Conservation (phyloP, 371 early-diverging fungal genomes). For the Haplosporangium sp. region DNA sequence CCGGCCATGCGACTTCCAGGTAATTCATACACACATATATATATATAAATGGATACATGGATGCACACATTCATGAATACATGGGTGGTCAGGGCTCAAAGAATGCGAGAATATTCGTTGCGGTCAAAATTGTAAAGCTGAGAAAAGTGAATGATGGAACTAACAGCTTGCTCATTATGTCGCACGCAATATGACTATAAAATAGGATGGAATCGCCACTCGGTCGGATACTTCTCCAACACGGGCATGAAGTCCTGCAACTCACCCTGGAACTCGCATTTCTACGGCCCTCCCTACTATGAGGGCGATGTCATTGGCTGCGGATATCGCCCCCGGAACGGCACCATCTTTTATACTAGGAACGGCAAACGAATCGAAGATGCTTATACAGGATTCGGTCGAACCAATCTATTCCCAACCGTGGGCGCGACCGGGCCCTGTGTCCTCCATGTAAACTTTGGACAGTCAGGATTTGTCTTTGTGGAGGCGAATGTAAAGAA, state of each 20-base stretch:
- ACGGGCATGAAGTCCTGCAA: conserved; percentile 53
- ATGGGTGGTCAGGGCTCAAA: too few species aligned
- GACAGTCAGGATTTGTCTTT: conserved; percentile 69
- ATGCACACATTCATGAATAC: too few species aligned
- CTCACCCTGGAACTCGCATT: conserved; percentile 34
- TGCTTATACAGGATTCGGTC: conserved; percentile 45
- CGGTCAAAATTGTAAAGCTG: too few species aligned
- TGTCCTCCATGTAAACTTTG: conserved; percentile 56
- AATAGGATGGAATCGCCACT: conserved; percentile 65
- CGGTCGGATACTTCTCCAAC: conserved; percentile 56
- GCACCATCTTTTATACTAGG: conserved; percentile 59
- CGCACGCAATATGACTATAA: too few species aligned
- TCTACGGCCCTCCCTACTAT: conserved; percentile 44
- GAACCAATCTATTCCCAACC: conserved; percentile 49
- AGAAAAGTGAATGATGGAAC: too few species aligned
- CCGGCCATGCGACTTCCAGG: conserved; percentile 76
- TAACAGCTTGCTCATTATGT: background rate
- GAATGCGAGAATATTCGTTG: too few species aligned
- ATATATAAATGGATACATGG: too few species aligned
- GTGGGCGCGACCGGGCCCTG: conserved; percentile 55
- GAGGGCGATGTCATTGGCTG: conserved; percentile 60
- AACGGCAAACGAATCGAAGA: conserved; percentile 56
- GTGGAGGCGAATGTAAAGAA: conserved; percentile 85
- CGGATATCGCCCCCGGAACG: conserved; percentile 56
- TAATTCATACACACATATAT: conserved; percentile 28